These are phyloP conservation scores for Phaeosphaeria sp. DNA, from an alignment of 2,329 filamentous ascomycete genomes.

Conservation along the genomic window DNA sequence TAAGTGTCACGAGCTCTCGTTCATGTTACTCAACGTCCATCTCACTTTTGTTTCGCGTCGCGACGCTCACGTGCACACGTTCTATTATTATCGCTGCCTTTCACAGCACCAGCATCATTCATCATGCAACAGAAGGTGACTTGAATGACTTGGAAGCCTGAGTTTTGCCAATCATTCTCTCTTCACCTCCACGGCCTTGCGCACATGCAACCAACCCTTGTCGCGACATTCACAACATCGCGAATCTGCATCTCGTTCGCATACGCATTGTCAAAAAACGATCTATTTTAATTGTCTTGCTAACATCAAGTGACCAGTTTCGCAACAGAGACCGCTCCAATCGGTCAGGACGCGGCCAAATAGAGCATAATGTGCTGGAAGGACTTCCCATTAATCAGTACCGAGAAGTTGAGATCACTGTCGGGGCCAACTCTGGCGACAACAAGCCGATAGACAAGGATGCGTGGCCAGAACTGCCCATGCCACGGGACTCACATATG, in stretches of 20 bases:
- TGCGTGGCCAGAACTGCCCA: slow-evolving; percentile 79
- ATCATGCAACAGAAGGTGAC: neutral
- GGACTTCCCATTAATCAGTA: slow-evolving; percentile 91
- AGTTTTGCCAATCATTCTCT: neutral
- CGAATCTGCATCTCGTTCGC: neutral
- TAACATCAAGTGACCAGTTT: slow-evolving; percentile 53
- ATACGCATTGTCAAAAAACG: neutral
- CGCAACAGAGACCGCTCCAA: slow-evolving; percentile 64
- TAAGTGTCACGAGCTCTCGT: slow-evolving; percentile 26
- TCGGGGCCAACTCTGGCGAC: slow-evolving; percentile 69
- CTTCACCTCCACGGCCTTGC: neutral
- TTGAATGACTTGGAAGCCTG: neutral
- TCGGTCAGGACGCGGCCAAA: slow-evolving; percentile 62
- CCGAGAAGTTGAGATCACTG: slow-evolving; percentile 70
- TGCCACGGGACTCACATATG: slow-evolving; percentile 85
- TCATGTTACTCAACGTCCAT: slow-evolving; percentile 3
- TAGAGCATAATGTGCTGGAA: slow-evolving; percentile 71
- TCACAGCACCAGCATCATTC: neutral
- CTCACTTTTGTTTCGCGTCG: neutral
- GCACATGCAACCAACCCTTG: neutral
- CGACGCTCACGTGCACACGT: slow-evolving; percentile 11
- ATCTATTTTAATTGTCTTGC: slow-evolving; percentile 7
- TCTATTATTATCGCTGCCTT: slow-evolving; percentile 8
- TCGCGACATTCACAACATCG: neutral
- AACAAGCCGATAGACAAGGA: slow-evolving; percentile 68